Evolutionary conservation across 805 yeast genomes (phyloP).

Genomic region (Starmerella bombi): DNA sequence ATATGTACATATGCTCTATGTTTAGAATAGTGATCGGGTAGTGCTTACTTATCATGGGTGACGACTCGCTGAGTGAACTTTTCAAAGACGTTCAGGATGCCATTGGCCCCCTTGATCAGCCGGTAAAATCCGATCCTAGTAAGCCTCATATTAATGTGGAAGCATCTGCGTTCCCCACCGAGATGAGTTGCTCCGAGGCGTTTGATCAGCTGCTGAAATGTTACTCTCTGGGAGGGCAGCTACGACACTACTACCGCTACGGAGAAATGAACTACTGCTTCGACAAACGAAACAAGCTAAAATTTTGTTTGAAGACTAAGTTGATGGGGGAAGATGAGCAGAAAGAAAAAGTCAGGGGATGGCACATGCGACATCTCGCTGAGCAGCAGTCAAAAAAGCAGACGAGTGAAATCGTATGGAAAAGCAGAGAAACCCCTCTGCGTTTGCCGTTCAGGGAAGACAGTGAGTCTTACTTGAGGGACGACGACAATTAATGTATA

Average conservation of each 20-base stretch:
- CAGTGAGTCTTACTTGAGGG: slow-evolving; percentile 5
- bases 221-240: slow-evolving; percentile 82
- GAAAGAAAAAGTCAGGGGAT: slow-evolving; percentile 45
- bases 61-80: slow-evolving; percentile 14
- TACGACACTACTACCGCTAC: slow-evolving; percentile 68
- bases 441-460: slow-evolving; percentile 31
- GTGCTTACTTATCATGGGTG: too few relatives aligned
- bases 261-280: slow-evolving; percentile 67
- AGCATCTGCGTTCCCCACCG: slow-evolving; percentile 26
- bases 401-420: slow-evolving; percentile 80
- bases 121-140: not conserved
- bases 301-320: slow-evolving; percentile 59
- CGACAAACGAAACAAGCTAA: slow-evolving; percentile 56
- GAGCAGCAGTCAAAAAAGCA: slow-evolving; percentile 49
- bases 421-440: slow-evolving; percentile 30
- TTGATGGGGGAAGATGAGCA: slow-evolving; percentile 43
- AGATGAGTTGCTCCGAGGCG: slow-evolving; percentile 68
- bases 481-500: not conserved
- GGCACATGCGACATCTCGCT: slow-evolving; percentile 50
- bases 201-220: slow-evolving; percentile 78
- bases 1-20: too few relatives aligned
- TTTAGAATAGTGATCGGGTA: too few relatives aligned
- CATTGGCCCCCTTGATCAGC: slow-evolving; percentile 17
- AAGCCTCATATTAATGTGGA: not conserved
- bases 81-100: slow-evolving; percentile 19